These are phyloP conservation scores for Xerocomus brunneocitrinus DNA, from an alignment of 768 basidiomycete species.

Conservation along the genomic window DNA sequence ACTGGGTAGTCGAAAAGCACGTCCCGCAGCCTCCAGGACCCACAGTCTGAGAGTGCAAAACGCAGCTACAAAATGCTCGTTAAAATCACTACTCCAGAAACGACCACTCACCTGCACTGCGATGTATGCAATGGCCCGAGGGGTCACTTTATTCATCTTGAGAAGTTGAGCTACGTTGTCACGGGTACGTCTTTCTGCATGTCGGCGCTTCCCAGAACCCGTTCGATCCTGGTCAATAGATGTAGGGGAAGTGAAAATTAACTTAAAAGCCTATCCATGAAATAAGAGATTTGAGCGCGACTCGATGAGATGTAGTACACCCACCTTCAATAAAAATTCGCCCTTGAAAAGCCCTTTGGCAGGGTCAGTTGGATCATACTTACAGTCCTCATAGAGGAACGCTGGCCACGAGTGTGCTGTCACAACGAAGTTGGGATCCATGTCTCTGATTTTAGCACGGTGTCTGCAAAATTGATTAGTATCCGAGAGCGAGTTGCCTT, in stretches of 20 bases:
- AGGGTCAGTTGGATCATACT: constrained; percentile 6
- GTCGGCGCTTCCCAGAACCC: no score
- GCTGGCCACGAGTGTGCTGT: constrained; percentile 16
- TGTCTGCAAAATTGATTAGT: no score
- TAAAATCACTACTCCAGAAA: no score
- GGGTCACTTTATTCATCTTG: not conserved
- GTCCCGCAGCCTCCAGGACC: no score
- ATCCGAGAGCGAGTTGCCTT: no score
- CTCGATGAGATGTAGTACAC: not conserved
- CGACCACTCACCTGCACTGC: constrained; percentile 26
- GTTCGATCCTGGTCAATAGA: constrained; percentile 3
- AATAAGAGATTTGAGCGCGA: not conserved
- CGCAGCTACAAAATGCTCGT: no score
- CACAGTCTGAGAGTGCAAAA: no score
- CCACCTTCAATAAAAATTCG: constrained; percentile 14
- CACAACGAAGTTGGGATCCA: constrained; percentile 11
- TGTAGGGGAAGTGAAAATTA: constrained; percentile 18
- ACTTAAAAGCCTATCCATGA: constrained; percentile 13
- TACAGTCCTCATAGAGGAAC: constrained; percentile 13
- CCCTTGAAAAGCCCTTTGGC: constrained; percentile 18
- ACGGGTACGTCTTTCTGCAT: no score
- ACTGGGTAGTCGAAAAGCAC: no score
- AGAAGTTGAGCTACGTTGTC: no score
- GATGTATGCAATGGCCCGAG: constrained; percentile 15
- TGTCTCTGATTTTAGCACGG: no score